Base-by-base conservation (phyloP, 495 filamentous ascomycete species). In the Talaromyces proteolyticus region DNA sequence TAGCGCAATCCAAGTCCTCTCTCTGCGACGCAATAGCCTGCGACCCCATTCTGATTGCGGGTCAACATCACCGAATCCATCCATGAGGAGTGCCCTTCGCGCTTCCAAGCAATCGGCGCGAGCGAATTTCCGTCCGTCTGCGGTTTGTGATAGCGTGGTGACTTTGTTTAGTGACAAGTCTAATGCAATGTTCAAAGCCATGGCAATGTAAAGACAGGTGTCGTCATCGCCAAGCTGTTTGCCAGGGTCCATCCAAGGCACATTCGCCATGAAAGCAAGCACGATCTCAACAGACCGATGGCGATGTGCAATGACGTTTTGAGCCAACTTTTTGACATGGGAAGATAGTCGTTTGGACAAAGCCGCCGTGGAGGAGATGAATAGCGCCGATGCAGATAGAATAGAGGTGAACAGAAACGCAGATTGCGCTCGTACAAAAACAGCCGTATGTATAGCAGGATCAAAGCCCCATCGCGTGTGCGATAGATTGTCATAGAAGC, bases 381-480 rank as follows among this genome's bases (percentile, higher is more conserved):
- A 88, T 2, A 86, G 62, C 6, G 85, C 76, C 0, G 84, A 79
- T 1, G 78, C 78, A 2, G 83, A 77, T 50, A 81, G 68, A 44
- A 88, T 81, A 0, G 85, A 86, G 7, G 85, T 87, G 53, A 87
- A 85, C 3, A 88, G 63, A 58, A 87, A 87, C 3, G 81, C 77
- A 0, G 85, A 88, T 26, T 82, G 79, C 6, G 71, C 71, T 23
- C 82, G 80, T 17, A 86, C 82, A 54, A 85, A 88, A 6, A 70
- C 57, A 10, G 78, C 70, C 0, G 75, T 87, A 50, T 88, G 84
- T 20, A 86, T 60, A 2, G 76, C 51, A 12, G 83, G 83, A 54
- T 87, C 84, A 16, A 87, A 75, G 3, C 85, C 84, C 85, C 85
- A 88, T 57, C 85, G 70, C 0, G 84, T 88, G 62, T 88, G 85